These are phyloP conservation scores for Hyphopichia pseudoburtonii DNA, from an alignment of 1,139 yeast species.

Conservation along the genomic window DNA sequence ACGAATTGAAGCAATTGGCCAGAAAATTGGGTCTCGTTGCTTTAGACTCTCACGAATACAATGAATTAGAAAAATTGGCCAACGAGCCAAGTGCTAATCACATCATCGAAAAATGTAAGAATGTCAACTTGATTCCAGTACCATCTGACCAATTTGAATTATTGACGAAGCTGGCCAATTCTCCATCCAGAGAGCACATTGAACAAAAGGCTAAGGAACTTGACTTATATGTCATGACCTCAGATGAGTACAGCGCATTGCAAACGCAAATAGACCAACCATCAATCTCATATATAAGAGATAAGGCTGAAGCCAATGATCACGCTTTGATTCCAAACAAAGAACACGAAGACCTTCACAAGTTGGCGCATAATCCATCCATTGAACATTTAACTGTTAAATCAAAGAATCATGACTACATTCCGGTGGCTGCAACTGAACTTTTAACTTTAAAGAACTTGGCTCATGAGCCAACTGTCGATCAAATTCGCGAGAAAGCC, in stretches of 20 bases:
- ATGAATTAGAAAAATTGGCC: constrained; percentile 19
- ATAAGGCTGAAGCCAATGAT: constrained; percentile 20
- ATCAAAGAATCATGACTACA: background rate
- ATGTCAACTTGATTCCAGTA: constrained; percentile 16
- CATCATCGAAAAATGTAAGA: constrained; percentile 18
- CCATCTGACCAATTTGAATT: constrained; percentile 11
- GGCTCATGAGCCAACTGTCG: constrained; percentile 17
- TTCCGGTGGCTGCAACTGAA: background rate
- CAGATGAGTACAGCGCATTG: constrained; percentile 17
- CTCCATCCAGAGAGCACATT: constrained; percentile 11
- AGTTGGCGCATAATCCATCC: constrained; percentile 9
- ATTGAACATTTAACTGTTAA: constrained; percentile 10
- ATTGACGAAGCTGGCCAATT: constrained; percentile 10
- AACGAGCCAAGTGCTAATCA: constrained; percentile 21
- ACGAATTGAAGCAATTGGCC: constrained; percentile 18
- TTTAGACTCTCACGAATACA: constrained; percentile 14
- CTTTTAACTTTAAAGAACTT: background rate
- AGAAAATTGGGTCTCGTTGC: constrained; percentile 14
- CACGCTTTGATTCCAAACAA: constrained; percentile 10
- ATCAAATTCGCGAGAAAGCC: constrained; percentile 14
- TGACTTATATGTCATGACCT: constrained; percentile 7
- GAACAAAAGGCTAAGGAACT: constrained; percentile 11
- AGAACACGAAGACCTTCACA: constrained; percentile 10
- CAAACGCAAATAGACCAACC: constrained; percentile 19
- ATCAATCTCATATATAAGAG: constrained; percentile 22